Conservation (phyloP, 2,329 filamentous ascomycete species). For the Colletotrichum tanaceti region DNA sequence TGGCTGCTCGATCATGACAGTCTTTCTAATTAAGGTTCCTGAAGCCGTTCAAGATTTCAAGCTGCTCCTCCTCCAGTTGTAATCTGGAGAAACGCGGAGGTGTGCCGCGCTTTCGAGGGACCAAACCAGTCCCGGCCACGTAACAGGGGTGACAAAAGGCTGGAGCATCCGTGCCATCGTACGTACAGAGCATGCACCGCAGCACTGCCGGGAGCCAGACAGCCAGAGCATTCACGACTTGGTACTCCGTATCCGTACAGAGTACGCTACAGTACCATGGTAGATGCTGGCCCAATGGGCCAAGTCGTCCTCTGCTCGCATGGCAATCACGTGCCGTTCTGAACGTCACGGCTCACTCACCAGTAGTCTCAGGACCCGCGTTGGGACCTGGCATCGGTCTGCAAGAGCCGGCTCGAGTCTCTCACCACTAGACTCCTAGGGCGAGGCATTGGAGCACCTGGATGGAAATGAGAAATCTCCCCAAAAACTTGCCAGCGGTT, state of each 20-base stretch:
- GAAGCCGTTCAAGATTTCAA: neutral
- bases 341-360: neutral
- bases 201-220: conserved; percentile 25
- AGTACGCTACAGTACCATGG: neutral
- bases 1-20: neutral
- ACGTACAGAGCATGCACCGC: too few species aligned
- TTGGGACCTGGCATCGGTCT: neutral
- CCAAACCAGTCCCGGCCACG: neutral
- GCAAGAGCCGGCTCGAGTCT: neutral
- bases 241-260: too few species aligned
- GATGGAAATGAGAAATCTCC: conserved; percentile 25
- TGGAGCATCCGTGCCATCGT: conserved; percentile 24
- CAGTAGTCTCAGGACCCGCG: too few species aligned
- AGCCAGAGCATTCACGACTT: conserved; percentile 2
- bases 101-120: conserved; percentile 9
- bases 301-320: neutral
- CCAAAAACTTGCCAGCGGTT: conserved; percentile 16
- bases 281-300: neutral
- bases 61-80: neutral
- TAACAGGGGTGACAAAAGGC: conserved; percentile 21
- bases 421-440: conserved; percentile 1
- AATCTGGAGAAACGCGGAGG: conserved; percentile 22
- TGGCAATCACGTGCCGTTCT: conserved; percentile 14
- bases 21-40: neutral
- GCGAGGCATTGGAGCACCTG: conserved; percentile 34